phyloP scores from a whole-genome alignment of 345 rosid species.

The Eucalyptus curtisii region DNA sequence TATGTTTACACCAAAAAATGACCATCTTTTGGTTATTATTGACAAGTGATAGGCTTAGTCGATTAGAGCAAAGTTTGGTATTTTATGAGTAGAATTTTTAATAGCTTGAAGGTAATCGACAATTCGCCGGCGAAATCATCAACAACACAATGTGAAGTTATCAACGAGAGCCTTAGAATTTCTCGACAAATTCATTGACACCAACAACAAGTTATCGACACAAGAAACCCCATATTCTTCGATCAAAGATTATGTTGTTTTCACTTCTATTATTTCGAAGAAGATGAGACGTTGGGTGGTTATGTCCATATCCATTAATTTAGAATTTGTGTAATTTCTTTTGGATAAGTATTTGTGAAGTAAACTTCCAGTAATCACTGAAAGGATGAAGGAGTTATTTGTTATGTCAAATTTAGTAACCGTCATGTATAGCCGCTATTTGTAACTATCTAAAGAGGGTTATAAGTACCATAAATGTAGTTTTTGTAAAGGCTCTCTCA shows the following conservation, averaged over 20 bases:
- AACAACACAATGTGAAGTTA: neutral
- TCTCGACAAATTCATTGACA: neutral
- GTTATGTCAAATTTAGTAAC: neutral
- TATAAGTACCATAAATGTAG: neutral
- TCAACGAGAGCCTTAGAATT: neutral
- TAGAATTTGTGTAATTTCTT: neutral
- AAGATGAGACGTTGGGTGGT: neutral
- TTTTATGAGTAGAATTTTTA: too few species aligned
- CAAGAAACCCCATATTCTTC: neutral
- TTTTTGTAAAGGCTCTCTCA: neutral
- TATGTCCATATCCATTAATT: neutral
- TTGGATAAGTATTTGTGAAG: neutral
- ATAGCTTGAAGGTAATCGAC: neutral
- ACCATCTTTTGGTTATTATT: too few species aligned
- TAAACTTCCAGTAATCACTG: neutral
- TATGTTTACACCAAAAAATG: neutral
- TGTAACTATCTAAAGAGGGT: neutral
- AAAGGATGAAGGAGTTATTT: neutral
- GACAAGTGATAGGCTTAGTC: neutral
- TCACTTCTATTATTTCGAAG: neutral
- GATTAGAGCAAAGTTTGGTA: neutral
- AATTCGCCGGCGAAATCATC: neutral
- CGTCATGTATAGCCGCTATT: neutral
- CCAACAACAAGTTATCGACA: too few species aligned
- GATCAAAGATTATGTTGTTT: neutral